Conservation (phyloP, 305 asterid species). For the Lippia alba region DNA sequence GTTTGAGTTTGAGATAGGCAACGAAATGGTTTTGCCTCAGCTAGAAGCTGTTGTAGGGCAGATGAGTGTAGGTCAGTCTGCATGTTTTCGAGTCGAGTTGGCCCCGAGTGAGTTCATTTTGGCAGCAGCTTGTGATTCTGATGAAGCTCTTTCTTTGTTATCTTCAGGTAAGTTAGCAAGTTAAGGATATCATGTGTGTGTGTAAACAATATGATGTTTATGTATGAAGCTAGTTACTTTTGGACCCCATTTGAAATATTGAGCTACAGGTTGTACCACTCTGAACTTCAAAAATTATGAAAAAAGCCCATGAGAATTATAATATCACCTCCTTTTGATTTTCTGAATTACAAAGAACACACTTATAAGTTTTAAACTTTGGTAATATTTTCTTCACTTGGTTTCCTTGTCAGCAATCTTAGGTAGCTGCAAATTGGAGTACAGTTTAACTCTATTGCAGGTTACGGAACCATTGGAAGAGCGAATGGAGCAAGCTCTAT, state of each 20-base stretch:
- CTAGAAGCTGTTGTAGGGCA: slow-evolving; percentile 75
- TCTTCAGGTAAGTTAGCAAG: slow-evolving; percentile 57
- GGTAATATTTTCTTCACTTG: background rate
- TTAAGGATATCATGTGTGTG: background rate
- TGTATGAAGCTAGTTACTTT: too few species aligned
- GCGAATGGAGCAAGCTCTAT: slow-evolving; percentile 92
- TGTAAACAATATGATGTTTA: too few species aligned
- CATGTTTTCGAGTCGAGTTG: slow-evolving; percentile 64
- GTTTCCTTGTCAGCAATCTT: slow-evolving; percentile 23
- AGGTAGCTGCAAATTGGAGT: slow-evolving; percentile 77
- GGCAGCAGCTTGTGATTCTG: slow-evolving; percentile 71
- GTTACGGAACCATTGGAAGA: slow-evolving; percentile 91
- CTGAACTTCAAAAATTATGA: too few species aligned
- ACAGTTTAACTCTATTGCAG: slow-evolving; percentile 59
- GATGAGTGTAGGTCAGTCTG: slow-evolving; percentile 79
- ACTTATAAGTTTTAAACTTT: background rate
- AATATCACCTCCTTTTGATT: background rate
- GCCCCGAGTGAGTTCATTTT: slow-evolving; percentile 70
- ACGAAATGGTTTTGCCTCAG: slow-evolving; percentile 67
- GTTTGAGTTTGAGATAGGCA: slow-evolving; percentile 92
- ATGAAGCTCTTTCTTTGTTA: slow-evolving; percentile 49
- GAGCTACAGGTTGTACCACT: too few species aligned
- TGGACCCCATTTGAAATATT: too few species aligned
- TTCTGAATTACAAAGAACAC: background rate
- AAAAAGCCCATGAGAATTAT: too few species aligned